Base-by-base conservation (phyloP, 1,284 basidiomycete genomes). In the Rhodotorula glutinis region DNA sequence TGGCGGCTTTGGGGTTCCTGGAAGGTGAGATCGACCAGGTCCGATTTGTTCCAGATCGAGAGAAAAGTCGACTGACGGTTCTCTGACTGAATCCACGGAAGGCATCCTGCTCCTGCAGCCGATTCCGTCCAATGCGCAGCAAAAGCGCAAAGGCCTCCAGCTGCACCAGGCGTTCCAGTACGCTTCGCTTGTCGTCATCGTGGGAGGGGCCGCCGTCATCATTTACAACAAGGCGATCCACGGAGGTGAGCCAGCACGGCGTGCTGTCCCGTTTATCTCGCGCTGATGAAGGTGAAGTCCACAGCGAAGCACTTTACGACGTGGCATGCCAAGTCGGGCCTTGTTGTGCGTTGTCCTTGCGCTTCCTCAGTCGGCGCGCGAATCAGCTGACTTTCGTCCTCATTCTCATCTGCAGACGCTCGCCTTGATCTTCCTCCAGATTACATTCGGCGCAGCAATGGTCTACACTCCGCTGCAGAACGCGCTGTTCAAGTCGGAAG, bases 61-160 rank as follows among this genome's bases (percentile, higher is more conserved):
- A 27, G 13, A 25, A 16, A 51, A 11, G 16, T 14, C 1, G 21
- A 21, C 30, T 19, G 14, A 40, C 16, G 0, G 19, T n/a, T 14
- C n/a, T 27, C 9, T 3, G 29, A 46, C 40, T n/a, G n/a, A n/a
- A n/a, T n/a, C n/a, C n/a, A n/a, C n/a, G 23, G 10, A 58, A 68
- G 67, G 68, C 41, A 66, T 75, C 16, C 52, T 75, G 40, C 66
- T 74, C 16, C 67, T 74, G 5, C 74, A 74, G 47, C 74, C 74
- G 0, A 64, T 60, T 10, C 69, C 71, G 3, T n/a, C 53, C 19
- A 67, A 59, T 19, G 38, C 57, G 0, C 46, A 52, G 13, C 63
- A 59, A 53, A 75, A 75, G 59, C 53, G 59, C 29, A 73, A 67
- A 25, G 71, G 73, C 0, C 66, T 72, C 10, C 57, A 63, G n/a